Evolutionary conservation across 2,329 filamentous ascomycete genomes (phyloP).

Genomic region (Paecilomyces dactylethromorphus): DNA sequence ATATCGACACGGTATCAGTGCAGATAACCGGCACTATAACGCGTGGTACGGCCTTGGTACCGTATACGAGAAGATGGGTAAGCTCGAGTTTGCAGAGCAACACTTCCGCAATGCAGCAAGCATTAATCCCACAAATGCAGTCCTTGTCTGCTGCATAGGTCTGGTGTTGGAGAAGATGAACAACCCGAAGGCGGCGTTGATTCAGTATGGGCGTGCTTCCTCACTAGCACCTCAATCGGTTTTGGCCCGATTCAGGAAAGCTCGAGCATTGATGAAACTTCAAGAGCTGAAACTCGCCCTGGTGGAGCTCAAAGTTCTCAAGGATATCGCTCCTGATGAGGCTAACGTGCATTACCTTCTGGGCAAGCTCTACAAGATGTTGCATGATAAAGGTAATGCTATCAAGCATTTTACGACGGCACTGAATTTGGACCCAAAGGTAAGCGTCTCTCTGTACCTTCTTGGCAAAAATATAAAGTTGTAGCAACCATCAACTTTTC

Average conservation of each 20-base stretch:
- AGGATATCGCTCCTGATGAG: constrained; percentile 87
- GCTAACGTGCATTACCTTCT: constrained; percentile 94
- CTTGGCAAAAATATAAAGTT: constrained; percentile 3
- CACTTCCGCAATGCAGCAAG: constrained; percentile 82
- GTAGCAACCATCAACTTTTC: too few relatives aligned
- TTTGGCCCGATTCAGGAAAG: constrained; percentile 87
- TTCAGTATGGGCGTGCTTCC: constrained; percentile 75
- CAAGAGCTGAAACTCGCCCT: constrained; percentile 64
- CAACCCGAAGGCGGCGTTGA: constrained; percentile 68
- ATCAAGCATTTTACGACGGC: constrained; percentile 93
- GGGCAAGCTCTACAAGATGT: constrained; percentile 57
- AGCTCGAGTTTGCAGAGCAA: constrained; percentile 81
- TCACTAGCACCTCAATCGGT: constrained; percentile 74
- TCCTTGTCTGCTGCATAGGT: constrained; percentile 88
- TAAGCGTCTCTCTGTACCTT: constrained; percentile 37
- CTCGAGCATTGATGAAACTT: constrained; percentile 75
- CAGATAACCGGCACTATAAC: constrained; percentile 88
- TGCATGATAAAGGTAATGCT: constrained; percentile 61
- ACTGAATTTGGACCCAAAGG: constrained; percentile 93
- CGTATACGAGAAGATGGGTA: constrained; percentile 85
- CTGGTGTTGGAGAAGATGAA: constrained; percentile 84
- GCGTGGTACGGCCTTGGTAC: constrained; percentile 87
- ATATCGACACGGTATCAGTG: constrained; percentile 78
- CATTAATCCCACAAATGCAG: constrained; percentile 91
- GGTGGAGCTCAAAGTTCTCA: constrained; percentile 76